A percentile compares a stretch with the other conserved stretches of the same genome.
Conservation (phyloP, 2,329 filamentous ascomycete species). For the Microdochium paspali region DNA sequence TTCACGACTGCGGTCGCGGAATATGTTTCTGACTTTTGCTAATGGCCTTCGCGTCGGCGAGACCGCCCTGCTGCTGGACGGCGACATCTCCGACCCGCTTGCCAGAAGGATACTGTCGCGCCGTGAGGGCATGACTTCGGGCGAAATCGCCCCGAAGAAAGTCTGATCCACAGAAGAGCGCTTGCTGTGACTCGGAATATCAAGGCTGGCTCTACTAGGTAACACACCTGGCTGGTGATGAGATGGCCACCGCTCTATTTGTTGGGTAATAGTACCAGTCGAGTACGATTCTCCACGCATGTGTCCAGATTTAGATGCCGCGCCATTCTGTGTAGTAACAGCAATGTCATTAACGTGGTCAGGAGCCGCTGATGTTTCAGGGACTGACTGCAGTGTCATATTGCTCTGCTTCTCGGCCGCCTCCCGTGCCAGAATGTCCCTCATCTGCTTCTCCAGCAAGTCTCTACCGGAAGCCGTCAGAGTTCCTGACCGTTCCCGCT, state of each 20-base stretch:
- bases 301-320: background rate
- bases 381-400: conserved; percentile 22
- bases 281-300: background rate
- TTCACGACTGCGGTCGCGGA: conserved; percentile 43
- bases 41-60: conserved; percentile 56
- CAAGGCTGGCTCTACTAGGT: conserved; percentile 33
- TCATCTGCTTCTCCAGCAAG: conserved; percentile 52
- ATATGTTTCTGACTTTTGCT: conserved; percentile 43
- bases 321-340: conserved; percentile 12
- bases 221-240: background rate
- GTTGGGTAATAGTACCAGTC: background rate
- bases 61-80: conserved; percentile 48
- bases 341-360: conserved; percentile 3
- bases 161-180: conserved; percentile 33
- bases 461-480: conserved; percentile 40
- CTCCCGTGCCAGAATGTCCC: conserved; percentile 49
- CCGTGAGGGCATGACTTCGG: conserved; percentile 22
- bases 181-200: conserved; percentile 31
- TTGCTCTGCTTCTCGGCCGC: conserved; percentile 30
- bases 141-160: conserved; percentile 39
- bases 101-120: conserved; percentile 14
- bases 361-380: conserved; percentile 19
- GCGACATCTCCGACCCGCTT: conserved; percentile 54
- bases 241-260: background rate
- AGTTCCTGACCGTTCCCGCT: conserved; percentile 32